phyloP scores from a whole-genome alignment of 176 grass and related monocot genomes.

The Ampelocalamus luodianensis region DNA sequence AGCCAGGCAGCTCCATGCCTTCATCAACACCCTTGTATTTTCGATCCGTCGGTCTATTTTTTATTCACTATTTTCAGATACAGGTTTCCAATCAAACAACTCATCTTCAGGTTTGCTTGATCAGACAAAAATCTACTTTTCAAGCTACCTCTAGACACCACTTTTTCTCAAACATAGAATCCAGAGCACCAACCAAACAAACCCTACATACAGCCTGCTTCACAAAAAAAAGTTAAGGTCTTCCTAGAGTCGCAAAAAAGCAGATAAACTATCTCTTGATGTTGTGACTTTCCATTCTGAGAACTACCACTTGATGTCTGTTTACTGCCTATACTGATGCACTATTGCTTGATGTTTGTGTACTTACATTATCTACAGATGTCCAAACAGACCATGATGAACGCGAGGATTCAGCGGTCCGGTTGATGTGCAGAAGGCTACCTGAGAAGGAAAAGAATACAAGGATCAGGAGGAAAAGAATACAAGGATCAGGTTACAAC shows the following conservation, averaged over 20 bases:
- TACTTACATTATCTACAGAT: slow-evolving; percentile 20
- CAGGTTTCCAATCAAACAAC: too few species aligned
- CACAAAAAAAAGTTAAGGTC: background rate
- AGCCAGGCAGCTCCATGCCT: too few species aligned
- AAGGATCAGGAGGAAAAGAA: too few species aligned
- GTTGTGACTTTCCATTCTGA: background rate
- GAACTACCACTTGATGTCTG: slow-evolving; percentile 24
- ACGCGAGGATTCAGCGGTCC: background rate
- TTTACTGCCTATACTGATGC: background rate
- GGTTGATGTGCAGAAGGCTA: slow-evolving; percentile 10
- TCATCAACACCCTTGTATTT: too few species aligned
- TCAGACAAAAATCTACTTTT: too few species aligned
- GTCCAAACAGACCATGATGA: slow-evolving; percentile 18
- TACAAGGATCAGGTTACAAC: slow-evolving; percentile 19
- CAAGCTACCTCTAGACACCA: too few species aligned
- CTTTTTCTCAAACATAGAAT: too few species aligned
- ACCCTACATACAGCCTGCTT: too few species aligned
- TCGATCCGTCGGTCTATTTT: too few species aligned
- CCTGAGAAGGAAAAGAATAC: slow-evolving; percentile 12
- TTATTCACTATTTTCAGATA: too few species aligned
- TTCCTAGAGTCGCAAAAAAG: background rate
- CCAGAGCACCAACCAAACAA: too few species aligned
- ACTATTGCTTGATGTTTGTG: background rate
- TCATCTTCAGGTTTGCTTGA: too few species aligned
- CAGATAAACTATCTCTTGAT: background rate